Conservation (phyloP, 768 basidiomycete genomes). For the Leccinum variicolor region DNA sequence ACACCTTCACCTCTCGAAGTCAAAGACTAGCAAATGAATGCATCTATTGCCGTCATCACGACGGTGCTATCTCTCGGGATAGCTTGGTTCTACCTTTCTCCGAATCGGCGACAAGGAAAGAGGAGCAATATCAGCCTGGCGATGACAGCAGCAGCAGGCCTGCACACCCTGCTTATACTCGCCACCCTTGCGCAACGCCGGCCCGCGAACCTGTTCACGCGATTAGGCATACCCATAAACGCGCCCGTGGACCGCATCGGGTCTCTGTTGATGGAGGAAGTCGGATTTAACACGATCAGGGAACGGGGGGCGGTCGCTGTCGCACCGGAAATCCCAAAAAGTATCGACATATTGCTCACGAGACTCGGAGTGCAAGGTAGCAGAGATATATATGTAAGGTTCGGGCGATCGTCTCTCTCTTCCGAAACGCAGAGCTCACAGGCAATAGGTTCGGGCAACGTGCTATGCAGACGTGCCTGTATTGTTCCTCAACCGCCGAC, state of each 20-base stretch:
- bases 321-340: constrained; percentile 37
- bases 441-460: constrained; percentile 61
- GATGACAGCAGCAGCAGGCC: constrained; percentile 8
- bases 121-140: background rate
- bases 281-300: constrained; percentile 33
- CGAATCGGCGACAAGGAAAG: constrained; percentile 3
- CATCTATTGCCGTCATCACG: constrained; percentile 4
- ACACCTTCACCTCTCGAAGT: too few relatives aligned
- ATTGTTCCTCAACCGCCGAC: constrained; percentile 60
- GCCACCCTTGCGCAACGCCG: constrained; percentile 23
- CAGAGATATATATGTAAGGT: constrained; percentile 61
- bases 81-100: constrained; percentile 15
- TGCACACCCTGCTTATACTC: constrained; percentile 18
- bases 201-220: constrained; percentile 61
- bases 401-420: constrained; percentile 12
- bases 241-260: constrained; percentile 52
- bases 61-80: constrained; percentile 18
- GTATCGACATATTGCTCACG: constrained; percentile 51
- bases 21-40: constrained; percentile 1
- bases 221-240: constrained; percentile 52
- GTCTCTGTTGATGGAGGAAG: constrained; percentile 39
- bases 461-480: constrained; percentile 58
- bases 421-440: background rate
- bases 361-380: constrained; percentile 55
- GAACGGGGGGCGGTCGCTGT: constrained; percentile 10